These are phyloP conservation scores for Trichoderma hamatum DNA, from an alignment of 2,329 filamentous ascomycete genomes.

Conservation along the genomic window DNA sequence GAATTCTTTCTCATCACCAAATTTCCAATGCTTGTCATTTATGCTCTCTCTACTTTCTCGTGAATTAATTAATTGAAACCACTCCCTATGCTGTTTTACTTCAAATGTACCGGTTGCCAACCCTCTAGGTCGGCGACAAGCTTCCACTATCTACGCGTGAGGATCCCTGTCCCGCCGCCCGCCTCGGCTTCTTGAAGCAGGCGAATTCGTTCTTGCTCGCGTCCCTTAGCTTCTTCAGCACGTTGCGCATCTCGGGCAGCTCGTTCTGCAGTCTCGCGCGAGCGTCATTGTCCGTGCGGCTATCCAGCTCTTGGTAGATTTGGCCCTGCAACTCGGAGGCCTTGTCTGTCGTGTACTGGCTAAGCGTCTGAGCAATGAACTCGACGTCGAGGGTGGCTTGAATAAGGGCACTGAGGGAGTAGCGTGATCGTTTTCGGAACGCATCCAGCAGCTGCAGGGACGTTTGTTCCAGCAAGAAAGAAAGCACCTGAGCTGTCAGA, in stretches of 20 bases:
- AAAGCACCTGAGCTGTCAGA: constrained; percentile 79
- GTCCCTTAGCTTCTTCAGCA: constrained; percentile 82
- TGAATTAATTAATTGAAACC: neutral
- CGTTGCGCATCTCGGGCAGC: constrained; percentile 83
- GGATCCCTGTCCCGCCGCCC: constrained; percentile 37
- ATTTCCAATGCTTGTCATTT: constrained; percentile 2
- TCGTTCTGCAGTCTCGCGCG: constrained; percentile 80
- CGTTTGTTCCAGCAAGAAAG: constrained; percentile 81
- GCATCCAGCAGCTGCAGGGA: constrained; percentile 79
- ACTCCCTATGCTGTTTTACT: neutral
- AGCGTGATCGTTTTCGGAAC: constrained; percentile 69
- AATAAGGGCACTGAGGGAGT: constrained; percentile 82
- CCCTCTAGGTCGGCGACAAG: constrained; percentile 30
- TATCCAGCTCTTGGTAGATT: constrained; percentile 90
- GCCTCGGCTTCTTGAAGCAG: constrained; percentile 73
- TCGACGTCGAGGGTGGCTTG: constrained; percentile 97
- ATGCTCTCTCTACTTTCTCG: neutral
- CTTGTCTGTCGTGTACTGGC: constrained; percentile 82
- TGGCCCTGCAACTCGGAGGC: constrained; percentile 81
- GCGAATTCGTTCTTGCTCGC: constrained; percentile 83
- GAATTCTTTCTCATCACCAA: neutral
- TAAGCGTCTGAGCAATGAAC: constrained; percentile 92
- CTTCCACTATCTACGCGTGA: constrained; percentile 40
- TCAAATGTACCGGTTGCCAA: neutral
- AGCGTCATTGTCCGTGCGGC: constrained; percentile 85